Percentiles rank a stretch among this genome's conserved stretches.
phyloP scores from a whole-genome alignment of 2,329 filamentous ascomycete genomes.

The Ophiostoma ips region DNA sequence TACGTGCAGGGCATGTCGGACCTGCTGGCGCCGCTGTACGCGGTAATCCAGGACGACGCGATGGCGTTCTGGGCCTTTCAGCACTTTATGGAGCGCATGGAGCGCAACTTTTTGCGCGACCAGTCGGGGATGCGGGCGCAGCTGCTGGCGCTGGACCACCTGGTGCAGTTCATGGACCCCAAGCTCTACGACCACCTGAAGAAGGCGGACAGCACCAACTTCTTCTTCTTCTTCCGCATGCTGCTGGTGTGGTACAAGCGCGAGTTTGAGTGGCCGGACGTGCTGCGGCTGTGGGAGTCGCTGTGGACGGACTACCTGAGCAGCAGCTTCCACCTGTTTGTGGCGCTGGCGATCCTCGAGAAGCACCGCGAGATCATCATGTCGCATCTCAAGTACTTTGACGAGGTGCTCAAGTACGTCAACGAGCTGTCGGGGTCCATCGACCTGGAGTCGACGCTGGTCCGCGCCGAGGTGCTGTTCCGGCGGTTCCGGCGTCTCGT shows the following conservation, averaged over 20 bases:
- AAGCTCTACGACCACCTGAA: conserved; percentile 84
- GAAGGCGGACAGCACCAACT: conserved; percentile 88
- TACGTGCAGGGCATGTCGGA: conserved; percentile 99
- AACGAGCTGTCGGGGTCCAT: conserved; percentile 93
- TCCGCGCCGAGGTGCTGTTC: conserved; percentile 81
- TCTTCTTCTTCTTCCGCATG: conserved; percentile 99
- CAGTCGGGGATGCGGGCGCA: conserved; percentile 94
- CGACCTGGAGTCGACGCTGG: conserved; percentile 72
- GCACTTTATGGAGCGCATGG: conserved; percentile 95
- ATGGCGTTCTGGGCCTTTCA: conserved; percentile 95
- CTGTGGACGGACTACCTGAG: conserved; percentile 88
- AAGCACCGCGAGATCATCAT: conserved; percentile 96
- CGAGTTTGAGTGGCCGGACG: conserved; percentile 82
- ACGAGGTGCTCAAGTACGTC: conserved; percentile 96
- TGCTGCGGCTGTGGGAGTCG: conserved; percentile 78
- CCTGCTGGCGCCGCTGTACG: conserved; percentile 87
- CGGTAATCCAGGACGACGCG: conserved; percentile 93
- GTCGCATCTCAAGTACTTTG: conserved; percentile 84
- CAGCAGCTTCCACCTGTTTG: conserved; percentile 85
- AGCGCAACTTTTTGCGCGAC: conserved; percentile 88
- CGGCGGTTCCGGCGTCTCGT: conserved; percentile 76
- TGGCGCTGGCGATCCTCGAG: conserved; percentile 86
- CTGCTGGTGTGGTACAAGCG: conserved; percentile 97
- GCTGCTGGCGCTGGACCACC: conserved; percentile 78
- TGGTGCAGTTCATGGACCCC: conserved; percentile 94